These are phyloP conservation scores for Amylostereum chailletii DNA, from an alignment of 1,284 basidiomycete species.

Conservation along the genomic window DNA sequence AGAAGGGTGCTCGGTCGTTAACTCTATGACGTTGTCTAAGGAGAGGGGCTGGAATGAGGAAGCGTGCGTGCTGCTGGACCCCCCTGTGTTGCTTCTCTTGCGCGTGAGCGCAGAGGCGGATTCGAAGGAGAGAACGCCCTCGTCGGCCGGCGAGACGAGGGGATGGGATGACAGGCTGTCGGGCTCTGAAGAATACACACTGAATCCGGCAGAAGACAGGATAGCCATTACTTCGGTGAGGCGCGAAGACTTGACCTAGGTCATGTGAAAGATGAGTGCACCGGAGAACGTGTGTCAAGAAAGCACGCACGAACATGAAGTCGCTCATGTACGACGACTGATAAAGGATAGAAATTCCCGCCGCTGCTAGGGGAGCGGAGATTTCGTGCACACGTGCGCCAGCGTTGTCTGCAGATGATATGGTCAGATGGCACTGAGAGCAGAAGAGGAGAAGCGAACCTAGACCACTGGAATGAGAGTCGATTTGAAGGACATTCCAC, in stretches of 20 bases:
- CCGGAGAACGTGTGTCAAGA: neutral
- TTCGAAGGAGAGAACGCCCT: constrained; percentile 24
- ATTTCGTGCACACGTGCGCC: constrained; percentile 72
- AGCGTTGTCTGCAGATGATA: constrained; percentile 41
- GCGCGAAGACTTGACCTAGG: constrained; percentile 60
- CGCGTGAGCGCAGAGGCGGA: constrained; percentile 35
- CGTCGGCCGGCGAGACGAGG: constrained; percentile 28
- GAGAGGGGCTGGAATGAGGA: neutral
- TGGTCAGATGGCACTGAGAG: constrained; percentile 1
- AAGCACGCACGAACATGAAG: constrained; percentile 62
- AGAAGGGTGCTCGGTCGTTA: neutral
- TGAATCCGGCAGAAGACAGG: constrained; percentile 54
- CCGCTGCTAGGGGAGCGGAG: constrained; percentile 69
- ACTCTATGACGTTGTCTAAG: constrained; percentile 1
- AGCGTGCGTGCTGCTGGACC: constrained; percentile 15
- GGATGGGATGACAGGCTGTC: constrained; percentile 31
- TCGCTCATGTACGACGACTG: constrained; percentile 83
- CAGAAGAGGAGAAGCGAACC: constrained; percentile 30
- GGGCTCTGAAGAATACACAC: constrained; percentile 53
- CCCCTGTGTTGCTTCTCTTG: constrained; percentile 29
- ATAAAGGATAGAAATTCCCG: constrained; percentile 78
- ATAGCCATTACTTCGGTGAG: constrained; percentile 54
- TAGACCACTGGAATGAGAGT: constrained; percentile 59
- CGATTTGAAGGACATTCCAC: constrained; percentile 72
- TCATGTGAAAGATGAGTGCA: neutral